Evolutionary conservation across 2,329 filamentous ascomycete genomes (phyloP), one percentile per base, ranked within the genome.

Genomic region (Penicillium sp.): DNA sequence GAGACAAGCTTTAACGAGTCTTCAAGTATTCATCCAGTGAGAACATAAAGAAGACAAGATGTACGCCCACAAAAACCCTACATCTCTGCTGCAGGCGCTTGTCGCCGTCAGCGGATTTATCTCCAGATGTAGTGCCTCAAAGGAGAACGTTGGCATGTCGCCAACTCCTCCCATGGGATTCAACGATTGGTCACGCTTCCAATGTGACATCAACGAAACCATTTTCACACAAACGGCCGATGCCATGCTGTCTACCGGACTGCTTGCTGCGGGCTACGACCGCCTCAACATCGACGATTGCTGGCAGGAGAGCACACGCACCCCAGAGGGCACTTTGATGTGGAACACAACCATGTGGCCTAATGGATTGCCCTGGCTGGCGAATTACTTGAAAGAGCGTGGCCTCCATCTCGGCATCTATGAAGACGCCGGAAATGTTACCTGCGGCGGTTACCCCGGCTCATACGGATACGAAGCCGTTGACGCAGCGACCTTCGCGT

Each of bases 121-220:
- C 18, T 26, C 55, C 24, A 20, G 23, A 30, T 53, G 51, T 18
- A 45, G 38, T n/a, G 64, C 66, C 24, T 66, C 64, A 18, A 50
- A 63, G 5, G 57, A 59, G 16, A 58, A 60, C 20, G 59, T 63
- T 5, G 54, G 30, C 16, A 58, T 75, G 9, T 65, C 74, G 26
- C 63, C 71, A 23, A 67, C 68, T 3, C 77, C 79, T 1, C 78
- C 79, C 9, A 81, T 81, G 79, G 79, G 77, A 23, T 81, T 79
- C 70, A 80, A 80, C 64, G 78, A 77, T 60, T 81, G 79, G 79
- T 69, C 77, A 1, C 74, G 76, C 35, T 78, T 78, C 64, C 69
- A 71, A 67, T 79, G 76, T 62, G 71, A 74, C 50, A 71, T 80
- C 21, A 80, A 79, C 59, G 74, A 81, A 60, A 73, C 74, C 3